phyloP scores from a whole-genome alignment of 352 stramenopile species.

The Labyrinthula sp. region DNA sequence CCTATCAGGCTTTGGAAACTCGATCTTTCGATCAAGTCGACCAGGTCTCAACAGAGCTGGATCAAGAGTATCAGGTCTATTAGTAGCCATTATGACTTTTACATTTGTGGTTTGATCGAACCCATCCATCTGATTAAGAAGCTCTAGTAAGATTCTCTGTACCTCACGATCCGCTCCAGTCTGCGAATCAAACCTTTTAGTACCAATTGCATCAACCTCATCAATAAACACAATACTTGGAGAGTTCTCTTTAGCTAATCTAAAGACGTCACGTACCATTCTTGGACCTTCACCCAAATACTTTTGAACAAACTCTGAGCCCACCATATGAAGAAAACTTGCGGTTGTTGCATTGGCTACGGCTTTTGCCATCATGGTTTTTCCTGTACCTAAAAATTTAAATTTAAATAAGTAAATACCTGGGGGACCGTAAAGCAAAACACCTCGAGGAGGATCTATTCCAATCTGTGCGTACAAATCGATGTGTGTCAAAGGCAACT shows the following conservation, averaged over 20 bases:
- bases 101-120: conserved; percentile 99
- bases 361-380: conserved; percentile 98
- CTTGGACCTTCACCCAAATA: conserved; percentile 86
- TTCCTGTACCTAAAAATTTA: conserved; percentile 63
- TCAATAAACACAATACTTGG: conserved; percentile 99
- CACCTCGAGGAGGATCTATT: conserved; percentile 91
- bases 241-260: conserved; percentile 92
- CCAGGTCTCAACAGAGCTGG: conserved; percentile 88
- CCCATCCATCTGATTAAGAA: conserved; percentile 99
- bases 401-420: conserved; percentile 1
- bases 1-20: conserved; percentile 94
- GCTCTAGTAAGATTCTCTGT: conserved; percentile 96
- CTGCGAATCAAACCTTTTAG: conserved; percentile 96
- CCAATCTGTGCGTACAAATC: conserved; percentile 99
- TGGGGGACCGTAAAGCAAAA: conserved; percentile 34
- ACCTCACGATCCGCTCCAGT: conserved; percentile 71
- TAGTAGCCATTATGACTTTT: conserved; percentile 99
- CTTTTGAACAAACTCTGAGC: conserved; percentile 99
- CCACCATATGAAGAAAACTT: conserved; percentile 86
- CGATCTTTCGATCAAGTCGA: conserved; percentile 94
- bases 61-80: conserved; percentile 95
- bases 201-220: conserved; percentile 97
- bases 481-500: conserved; percentile 94
- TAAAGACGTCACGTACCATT: conserved; percentile 99
- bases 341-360: conserved; percentile 95